phyloP scores from a whole-genome alignment of 1,284 basidiomycete genomes.

The Anthracocystis panici-leucophaei region DNA sequence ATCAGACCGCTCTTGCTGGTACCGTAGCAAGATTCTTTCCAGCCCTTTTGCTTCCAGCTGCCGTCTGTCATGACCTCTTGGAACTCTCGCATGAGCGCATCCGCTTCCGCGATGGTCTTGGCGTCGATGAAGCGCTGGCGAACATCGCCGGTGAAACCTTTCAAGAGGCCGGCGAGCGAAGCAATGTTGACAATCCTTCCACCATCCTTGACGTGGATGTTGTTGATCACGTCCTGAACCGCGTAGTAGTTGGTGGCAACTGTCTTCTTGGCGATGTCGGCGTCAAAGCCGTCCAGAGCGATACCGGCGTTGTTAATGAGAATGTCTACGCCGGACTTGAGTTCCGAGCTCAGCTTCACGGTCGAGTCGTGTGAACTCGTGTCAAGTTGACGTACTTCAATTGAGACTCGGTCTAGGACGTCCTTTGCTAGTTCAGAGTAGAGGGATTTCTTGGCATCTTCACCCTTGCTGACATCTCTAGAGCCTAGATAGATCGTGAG shows the following conservation, averaged over 20 bases:
- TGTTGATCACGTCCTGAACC: constrained; percentile 50
- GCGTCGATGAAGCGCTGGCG: constrained; percentile 45
- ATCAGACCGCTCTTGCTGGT: constrained; percentile 62
- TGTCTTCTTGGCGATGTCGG: constrained; percentile 59
- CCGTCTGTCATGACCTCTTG: constrained; percentile 51
- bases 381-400: constrained; percentile 47
- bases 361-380: constrained; percentile 41
- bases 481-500: constrained; percentile 64
- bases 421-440: constrained; percentile 33
- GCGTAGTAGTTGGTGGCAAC: constrained; percentile 65
- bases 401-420: constrained; percentile 35
- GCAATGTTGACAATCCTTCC: constrained; percentile 61
- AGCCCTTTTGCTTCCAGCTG: constrained; percentile 60
- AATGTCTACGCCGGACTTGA: constrained; percentile 54
- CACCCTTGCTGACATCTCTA: constrained; percentile 54
- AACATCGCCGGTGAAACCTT: constrained; percentile 46
- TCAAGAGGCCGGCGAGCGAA: constrained; percentile 55
- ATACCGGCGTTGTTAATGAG: constrained; percentile 67
- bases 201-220: constrained; percentile 49
- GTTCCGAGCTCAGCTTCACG: constrained; percentile 37
- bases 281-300: constrained; percentile 62
- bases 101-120: constrained; percentile 44
- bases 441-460: constrained; percentile 57
- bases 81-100: constrained; percentile 56
- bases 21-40: constrained; percentile 62